Evolutionary conservation across 345 rosid species (phyloP).

Genomic region (Noccaea bulbosa): DNA sequence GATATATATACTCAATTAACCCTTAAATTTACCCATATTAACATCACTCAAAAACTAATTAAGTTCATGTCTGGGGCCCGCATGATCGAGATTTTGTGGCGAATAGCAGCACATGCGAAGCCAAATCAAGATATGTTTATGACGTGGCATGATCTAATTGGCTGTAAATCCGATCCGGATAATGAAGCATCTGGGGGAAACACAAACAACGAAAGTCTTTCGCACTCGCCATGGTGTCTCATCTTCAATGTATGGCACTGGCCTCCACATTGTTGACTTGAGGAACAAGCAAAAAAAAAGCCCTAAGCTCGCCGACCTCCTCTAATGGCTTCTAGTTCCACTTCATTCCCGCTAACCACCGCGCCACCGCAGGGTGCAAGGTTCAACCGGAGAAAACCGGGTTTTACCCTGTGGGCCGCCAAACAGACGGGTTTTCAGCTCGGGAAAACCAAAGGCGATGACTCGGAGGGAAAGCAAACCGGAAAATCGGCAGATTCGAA

Average conservation of each 20-base stretch:
- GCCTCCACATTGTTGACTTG: conserved; percentile 36
- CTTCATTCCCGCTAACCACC: conserved; percentile 62
- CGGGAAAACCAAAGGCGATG: conserved; percentile 52
- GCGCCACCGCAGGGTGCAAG: conserved; percentile 51
- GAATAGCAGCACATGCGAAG: conserved; percentile 20
- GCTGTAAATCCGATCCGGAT: conserved; percentile 48
- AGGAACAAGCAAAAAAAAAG: conserved; percentile 30
- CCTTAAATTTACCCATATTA: no score
- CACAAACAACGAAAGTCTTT: conserved; percentile 32
- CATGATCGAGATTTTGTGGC: conserved; percentile 43
- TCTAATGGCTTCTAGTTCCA: conserved; percentile 66
- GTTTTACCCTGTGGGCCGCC: conserved; percentile 64
- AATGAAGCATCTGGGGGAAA: conserved; percentile 35
- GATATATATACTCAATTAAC: no score
- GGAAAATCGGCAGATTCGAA: conserved; percentile 48
- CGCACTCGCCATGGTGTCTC: conserved; percentile 38
- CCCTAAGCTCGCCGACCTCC: conserved; percentile 48
- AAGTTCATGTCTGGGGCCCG: conserved; percentile 35
- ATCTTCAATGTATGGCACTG: conserved; percentile 31
- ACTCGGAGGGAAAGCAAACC: conserved; percentile 43
- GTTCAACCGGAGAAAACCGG: conserved; percentile 46
- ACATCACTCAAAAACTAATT: no score
- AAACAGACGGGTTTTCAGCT: conserved; percentile 60
- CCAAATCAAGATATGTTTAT: conserved; percentile 34
- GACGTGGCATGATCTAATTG: conserved; percentile 58